Percentiles rank a stretch among this genome's conserved stretches.
phyloP scores from a whole-genome alignment of 2,329 filamentous ascomycete genomes.

The Ophiostoma sp. region DNA sequence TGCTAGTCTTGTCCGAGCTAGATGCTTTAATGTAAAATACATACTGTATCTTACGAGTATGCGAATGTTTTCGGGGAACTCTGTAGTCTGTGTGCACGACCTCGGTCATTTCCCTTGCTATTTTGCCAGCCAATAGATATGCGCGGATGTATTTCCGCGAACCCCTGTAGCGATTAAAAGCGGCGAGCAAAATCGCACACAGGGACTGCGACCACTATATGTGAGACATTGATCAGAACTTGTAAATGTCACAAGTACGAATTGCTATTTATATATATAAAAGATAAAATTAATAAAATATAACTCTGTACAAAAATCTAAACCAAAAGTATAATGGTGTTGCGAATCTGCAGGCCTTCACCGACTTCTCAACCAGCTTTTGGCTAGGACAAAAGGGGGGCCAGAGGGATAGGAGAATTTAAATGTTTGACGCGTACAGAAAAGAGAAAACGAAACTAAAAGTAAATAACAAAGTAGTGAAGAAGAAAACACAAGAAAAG shows the following conservation, averaged over 20 bases:
- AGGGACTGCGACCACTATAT: background rate
- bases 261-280: no score
- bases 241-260: background rate
- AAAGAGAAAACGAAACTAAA: background rate
- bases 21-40: background rate
- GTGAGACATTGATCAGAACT: background rate
- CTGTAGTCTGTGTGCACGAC: background rate
- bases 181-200: background rate
- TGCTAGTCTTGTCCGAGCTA: background rate
- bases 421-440: background rate
- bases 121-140: background rate
- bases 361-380: conserved; percentile 2
- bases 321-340: background rate
- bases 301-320: background rate
- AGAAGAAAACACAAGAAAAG: background rate
- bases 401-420: background rate
- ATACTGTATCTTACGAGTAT: background rate
- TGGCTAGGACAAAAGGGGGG: background rate
- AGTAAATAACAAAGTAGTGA: background rate
- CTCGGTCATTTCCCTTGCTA: background rate
- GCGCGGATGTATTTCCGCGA: background rate
- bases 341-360: background rate
- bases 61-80: background rate
- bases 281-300: background rate
- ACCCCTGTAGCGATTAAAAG: background rate